Conservation (phyloP, 176 grass and related monocot genomes). For the Elymus sibiricus region DNA sequence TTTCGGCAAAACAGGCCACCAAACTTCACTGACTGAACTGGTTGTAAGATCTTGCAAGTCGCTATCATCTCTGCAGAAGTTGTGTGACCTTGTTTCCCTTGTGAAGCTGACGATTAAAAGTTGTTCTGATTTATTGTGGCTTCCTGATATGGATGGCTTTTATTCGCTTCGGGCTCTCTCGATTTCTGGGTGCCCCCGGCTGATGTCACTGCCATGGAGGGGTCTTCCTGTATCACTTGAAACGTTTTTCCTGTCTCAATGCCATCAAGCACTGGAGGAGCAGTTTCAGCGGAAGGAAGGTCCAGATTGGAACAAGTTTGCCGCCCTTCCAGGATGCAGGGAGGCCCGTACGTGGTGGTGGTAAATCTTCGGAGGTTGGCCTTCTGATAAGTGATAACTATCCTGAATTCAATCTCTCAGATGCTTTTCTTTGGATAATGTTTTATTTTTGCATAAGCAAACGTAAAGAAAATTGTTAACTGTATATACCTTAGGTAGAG, state of each 20-base stretch:
- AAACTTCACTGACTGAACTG: background rate
- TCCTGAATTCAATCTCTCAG: background rate
- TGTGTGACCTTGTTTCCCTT: slow-evolving; percentile 17
- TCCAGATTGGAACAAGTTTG: slow-evolving; percentile 21
- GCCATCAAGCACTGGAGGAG: background rate
- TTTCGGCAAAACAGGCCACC: too few relatives aligned
- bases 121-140: background rate
- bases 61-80: background rate
- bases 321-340: slow-evolving; percentile 17
- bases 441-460: background rate
- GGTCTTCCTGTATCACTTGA: slow-evolving; percentile 28
- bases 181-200: background rate
- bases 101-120: background rate
- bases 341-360: background rate
- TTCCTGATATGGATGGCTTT: slow-evolving; percentile 8
- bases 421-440: background rate
- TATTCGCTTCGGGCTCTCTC: background rate
- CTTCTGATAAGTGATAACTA: background rate
- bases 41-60: background rate
- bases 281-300: slow-evolving; percentile 20
- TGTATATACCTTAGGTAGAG: background rate
- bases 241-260: background rate
- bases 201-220: background rate
- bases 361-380: background rate
- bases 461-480: background rate